These are phyloP conservation scores for Phaffia rhodozyma DNA, from an alignment of 1,284 basidiomycete genomes.

Conservation along the genomic window DNA sequence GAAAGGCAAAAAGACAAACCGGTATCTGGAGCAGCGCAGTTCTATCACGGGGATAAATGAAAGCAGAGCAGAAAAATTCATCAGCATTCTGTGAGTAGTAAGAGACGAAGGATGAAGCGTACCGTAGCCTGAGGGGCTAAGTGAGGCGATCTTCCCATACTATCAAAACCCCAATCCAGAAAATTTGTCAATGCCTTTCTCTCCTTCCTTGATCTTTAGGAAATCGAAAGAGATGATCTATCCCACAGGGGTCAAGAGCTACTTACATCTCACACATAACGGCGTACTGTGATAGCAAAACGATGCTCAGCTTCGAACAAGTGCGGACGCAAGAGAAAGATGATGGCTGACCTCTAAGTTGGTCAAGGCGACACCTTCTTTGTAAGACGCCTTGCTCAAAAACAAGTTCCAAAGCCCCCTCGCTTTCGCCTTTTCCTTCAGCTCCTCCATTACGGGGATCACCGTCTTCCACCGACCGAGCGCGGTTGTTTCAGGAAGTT, in stretches of 20 bases:
- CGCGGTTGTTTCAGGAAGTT: slow-evolving; percentile 55
- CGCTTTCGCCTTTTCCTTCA: slow-evolving; percentile 77
- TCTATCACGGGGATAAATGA: slow-evolving; percentile 29
- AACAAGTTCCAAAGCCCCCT: slow-evolving; percentile 95
- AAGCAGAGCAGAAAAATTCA: neutral
- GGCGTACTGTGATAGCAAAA: slow-evolving; percentile 53
- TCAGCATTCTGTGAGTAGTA: neutral
- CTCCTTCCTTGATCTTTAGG: too few species aligned
- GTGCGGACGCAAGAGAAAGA: neutral
- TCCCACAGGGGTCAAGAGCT: neutral
- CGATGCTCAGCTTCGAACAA: neutral
- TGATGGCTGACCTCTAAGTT: slow-evolving; percentile 66
- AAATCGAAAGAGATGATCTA: neutral
- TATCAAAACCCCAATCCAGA: neutral
- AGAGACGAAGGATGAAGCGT: neutral
- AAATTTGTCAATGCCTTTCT: too few species aligned
- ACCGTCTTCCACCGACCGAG: slow-evolving; percentile 67
- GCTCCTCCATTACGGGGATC: slow-evolving; percentile 65
- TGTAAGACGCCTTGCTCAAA: slow-evolving; percentile 81
- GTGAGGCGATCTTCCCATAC: slow-evolving; percentile 65
- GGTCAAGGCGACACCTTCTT: slow-evolving; percentile 72
- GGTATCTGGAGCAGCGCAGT: slow-evolving; percentile 90
- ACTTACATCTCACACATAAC: slow-evolving; percentile 79
- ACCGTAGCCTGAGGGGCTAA: slow-evolving; percentile 65
- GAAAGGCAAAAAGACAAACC: slow-evolving; percentile 27